phyloP scores from a whole-genome alignment of 2,329 filamentous ascomycete species.

The Diplodia seriata region DNA sequence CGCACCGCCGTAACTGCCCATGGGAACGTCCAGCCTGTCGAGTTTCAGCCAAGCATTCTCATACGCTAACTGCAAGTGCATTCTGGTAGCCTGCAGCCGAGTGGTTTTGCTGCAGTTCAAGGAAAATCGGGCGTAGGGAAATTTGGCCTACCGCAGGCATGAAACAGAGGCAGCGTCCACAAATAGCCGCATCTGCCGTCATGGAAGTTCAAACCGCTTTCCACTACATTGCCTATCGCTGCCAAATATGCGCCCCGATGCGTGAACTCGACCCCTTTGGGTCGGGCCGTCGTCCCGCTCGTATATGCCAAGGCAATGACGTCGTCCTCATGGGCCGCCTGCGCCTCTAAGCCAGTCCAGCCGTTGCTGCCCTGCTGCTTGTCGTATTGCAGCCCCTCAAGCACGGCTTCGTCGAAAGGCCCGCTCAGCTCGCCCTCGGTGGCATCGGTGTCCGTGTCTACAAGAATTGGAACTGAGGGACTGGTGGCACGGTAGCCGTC shows the following conservation, averaged over 20 bases:
- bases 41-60: not conserved
- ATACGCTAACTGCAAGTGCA: not conserved
- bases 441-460: conserved; percentile 85
- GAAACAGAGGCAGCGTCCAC: conserved; percentile 92
- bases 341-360: conserved; percentile 77
- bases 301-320: conserved; percentile 91
- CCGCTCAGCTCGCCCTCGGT: conserved; percentile 76
- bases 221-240: conserved; percentile 82
- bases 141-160: conserved; percentile 58
- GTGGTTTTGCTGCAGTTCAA: not conserved
- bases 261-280: conserved; percentile 93
- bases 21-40: conserved; percentile 77
- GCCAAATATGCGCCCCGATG: conserved; percentile 89
- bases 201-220: conserved; percentile 80
- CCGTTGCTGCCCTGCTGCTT: conserved; percentile 67
- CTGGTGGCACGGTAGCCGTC: conserved; percentile 68
- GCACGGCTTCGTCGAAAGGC: conserved; percentile 81
- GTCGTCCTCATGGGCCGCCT: conserved; percentile 76
- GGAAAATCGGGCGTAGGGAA: not conserved
- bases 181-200: conserved; percentile 78
- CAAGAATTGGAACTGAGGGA: conserved; percentile 71
- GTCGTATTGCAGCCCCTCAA: conserved; percentile 81
- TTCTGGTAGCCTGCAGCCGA: not conserved
- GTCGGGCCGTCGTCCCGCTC: conserved; percentile 86
- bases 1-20: conserved; percentile 93